phyloP scores from a whole-genome alignment of 805 yeast species.

The Myxozyma neglecta region DNA sequence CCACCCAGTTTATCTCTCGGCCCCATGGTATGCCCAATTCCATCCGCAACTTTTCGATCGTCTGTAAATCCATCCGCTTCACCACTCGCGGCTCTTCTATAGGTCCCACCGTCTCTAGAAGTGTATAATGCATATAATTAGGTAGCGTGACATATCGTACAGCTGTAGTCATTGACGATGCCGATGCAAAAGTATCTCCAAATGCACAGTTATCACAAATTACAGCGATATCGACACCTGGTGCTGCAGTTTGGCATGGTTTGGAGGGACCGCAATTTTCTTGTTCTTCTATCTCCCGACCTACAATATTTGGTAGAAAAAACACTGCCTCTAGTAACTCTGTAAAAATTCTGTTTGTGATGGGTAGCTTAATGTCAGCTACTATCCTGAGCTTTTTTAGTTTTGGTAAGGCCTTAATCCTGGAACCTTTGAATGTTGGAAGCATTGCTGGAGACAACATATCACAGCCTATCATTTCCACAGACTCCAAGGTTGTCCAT shows the following conservation, averaged over 20 bases:
- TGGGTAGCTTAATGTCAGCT: constrained; percentile 19
- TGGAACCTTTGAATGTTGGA: constrained; percentile 8
- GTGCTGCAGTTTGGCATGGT: neutral
- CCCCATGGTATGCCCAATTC: constrained; percentile 12
- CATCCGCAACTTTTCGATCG: constrained; percentile 7
- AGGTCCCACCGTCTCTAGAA: constrained; percentile 18
- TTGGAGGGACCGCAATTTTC: neutral
- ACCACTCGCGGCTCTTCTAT: constrained; percentile 10
- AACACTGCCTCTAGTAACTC: constrained; percentile 14
- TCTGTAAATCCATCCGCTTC: constrained; percentile 6
- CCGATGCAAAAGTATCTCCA: constrained; percentile 9
- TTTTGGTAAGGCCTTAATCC: constrained; percentile 8
- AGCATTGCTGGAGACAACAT: constrained; percentile 16
- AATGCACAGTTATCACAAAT: constrained; percentile 13
- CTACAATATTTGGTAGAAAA: constrained; percentile 10
- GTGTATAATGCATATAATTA: constrained; percentile 9
- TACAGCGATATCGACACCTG: constrained; percentile 8
- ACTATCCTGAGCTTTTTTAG: constrained; percentile 10
- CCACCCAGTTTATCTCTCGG: neutral
- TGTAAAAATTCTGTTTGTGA: neutral
- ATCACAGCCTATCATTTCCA: constrained; percentile 15
- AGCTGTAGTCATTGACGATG: neutral
- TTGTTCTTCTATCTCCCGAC: neutral
- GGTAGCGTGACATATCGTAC: constrained; percentile 13
- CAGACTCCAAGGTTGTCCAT: constrained; percentile 11